A percentile compares a stretch with the other conserved stretches of the same genome.
These are phyloP conservation scores for Przewalskia tangutica DNA, from an alignment of 257 asterid species.

Conservation along the genomic window DNA sequence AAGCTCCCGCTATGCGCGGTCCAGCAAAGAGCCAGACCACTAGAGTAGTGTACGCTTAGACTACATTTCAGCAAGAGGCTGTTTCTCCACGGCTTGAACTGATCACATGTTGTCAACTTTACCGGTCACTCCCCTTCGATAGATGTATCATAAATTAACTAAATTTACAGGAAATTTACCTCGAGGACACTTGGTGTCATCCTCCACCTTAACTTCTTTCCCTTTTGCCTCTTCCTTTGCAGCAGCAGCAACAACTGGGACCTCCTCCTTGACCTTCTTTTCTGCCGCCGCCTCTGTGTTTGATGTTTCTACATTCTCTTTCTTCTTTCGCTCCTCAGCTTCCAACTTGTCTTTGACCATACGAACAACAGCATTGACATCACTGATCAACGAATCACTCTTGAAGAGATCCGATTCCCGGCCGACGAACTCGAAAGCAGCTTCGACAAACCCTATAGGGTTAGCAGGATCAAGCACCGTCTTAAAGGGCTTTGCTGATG, in stretches of 20 bases:
- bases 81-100: too few species aligned
- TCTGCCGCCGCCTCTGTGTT: too few species aligned
- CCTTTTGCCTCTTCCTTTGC: too few species aligned
- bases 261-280: constrained; percentile 12
- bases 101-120: too few species aligned
- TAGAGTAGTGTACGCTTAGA: too few species aligned
- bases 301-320: constrained; percentile 6
- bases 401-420: constrained; percentile 65
- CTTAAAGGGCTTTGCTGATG: constrained; percentile 33
- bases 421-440: constrained; percentile 54
- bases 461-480: constrained; percentile 54
- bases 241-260: not conserved
- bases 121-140: too few species aligned
- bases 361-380: constrained; percentile 62
- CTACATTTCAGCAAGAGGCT: too few species aligned
- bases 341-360: constrained; percentile 54
- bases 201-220: constrained; percentile 14
- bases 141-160: too few species aligned
- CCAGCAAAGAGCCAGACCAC: too few species aligned
- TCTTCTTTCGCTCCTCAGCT: constrained; percentile 21
- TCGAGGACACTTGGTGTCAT: constrained; percentile 33
- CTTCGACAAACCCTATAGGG: constrained; percentile 61
- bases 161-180: constrained; percentile 17
- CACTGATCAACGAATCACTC: constrained; percentile 55
- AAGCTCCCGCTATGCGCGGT: too few species aligned